Conservation (phyloP, 2,329 filamentous ascomycete species). For the Metarhizium robertsii region DNA sequence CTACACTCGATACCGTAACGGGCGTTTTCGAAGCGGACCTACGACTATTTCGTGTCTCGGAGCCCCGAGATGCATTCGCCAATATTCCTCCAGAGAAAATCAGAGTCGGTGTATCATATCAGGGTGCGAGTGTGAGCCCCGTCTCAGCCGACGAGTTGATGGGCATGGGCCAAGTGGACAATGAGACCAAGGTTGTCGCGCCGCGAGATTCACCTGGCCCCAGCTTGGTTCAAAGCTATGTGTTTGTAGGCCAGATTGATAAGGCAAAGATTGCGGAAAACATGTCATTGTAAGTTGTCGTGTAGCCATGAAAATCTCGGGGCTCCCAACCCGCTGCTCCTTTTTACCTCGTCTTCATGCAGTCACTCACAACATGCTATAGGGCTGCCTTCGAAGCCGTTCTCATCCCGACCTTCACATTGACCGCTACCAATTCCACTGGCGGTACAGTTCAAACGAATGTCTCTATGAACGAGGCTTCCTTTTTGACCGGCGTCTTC, state of each 20-base stretch:
- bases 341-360: neutral
- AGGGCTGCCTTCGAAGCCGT: constrained; percentile 52
- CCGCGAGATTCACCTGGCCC: constrained; percentile 15
- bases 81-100: constrained; percentile 43
- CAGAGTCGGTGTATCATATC: constrained; percentile 44
- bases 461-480: constrained; percentile 60
- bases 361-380: neutral
- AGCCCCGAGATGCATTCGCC: constrained; percentile 43
- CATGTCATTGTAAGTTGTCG: constrained; percentile 49
- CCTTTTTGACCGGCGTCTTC: constrained; percentile 64
- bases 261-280: constrained; percentile 39
- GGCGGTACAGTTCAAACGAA: constrained; percentile 50
- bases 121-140: constrained; percentile 34
- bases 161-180: constrained; percentile 14
- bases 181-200: constrained; percentile 7
- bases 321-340: neutral
- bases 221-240: constrained; percentile 49
- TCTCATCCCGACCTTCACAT: constrained; percentile 58
- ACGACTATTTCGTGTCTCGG: constrained; percentile 60
- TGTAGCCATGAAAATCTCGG: neutral
- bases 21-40: constrained; percentile 72
- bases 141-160: constrained; percentile 16
- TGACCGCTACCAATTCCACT: constrained; percentile 45
- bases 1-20: constrained; percentile 54
- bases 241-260: constrained; percentile 63